phyloP scores from a whole-genome alignment of 139 green algal genomes.

The Chlamydomonas incerta region DNA sequence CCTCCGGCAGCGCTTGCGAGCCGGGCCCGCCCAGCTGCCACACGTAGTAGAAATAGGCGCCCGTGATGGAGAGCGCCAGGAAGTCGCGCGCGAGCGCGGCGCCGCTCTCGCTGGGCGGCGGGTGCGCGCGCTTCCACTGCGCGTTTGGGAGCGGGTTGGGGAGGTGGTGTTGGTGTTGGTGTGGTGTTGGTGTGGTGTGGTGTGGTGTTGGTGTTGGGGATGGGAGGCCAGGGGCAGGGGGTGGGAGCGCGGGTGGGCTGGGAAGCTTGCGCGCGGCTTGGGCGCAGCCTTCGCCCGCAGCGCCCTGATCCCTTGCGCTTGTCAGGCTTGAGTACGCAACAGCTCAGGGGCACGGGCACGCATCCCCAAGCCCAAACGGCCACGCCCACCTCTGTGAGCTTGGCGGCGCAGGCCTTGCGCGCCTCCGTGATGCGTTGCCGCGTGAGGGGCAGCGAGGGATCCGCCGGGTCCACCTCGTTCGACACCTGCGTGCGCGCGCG shows the following conservation, averaged over 20 bases:
- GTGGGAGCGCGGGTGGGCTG: too few relatives aligned
- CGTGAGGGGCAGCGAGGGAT: constrained; percentile 22
- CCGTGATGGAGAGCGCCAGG: constrained; percentile 20
- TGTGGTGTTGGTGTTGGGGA: too few relatives aligned
- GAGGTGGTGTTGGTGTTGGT: neutral
- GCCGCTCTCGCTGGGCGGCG: neutral
- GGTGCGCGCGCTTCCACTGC: neutral
- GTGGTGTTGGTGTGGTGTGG: too few relatives aligned
- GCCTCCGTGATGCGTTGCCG: neutral
- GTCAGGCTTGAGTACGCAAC: too few relatives aligned
- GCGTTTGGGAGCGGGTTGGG: neutral
- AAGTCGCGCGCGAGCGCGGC: constrained; percentile 34
- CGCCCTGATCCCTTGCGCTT: too few relatives aligned
- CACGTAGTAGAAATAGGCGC: constrained; percentile 48
- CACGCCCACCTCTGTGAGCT: constrained; percentile 7
- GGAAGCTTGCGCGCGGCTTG: too few relatives aligned
- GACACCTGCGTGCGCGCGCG: constrained; percentile 20
- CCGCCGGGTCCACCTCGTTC: constrained; percentile 1
- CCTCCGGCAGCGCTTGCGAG: constrained; percentile 3
- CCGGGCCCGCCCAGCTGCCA: constrained; percentile 38
- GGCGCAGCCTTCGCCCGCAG: too few relatives aligned
- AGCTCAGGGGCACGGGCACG: too few relatives aligned
- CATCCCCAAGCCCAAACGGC: too few relatives aligned
- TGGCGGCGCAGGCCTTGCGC: neutral
- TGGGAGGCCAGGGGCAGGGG: too few relatives aligned